phyloP scores from a whole-genome alignment of 345 rosid species.

The Hibiscus syriacus region DNA sequence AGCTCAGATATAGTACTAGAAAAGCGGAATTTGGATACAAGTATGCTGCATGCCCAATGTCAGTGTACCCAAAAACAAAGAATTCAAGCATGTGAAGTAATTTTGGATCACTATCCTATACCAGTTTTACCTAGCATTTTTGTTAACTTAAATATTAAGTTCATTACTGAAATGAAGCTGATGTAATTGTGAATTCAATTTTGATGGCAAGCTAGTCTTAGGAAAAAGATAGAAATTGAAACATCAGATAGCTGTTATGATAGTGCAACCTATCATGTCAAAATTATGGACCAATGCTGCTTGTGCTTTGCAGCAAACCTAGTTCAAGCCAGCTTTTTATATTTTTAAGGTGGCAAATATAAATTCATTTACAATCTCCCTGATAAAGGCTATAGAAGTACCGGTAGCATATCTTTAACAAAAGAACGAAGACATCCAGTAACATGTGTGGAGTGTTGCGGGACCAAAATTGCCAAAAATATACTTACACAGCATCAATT shows the following conservation, averaged over 20 bases:
- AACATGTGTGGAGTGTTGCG: not conserved
- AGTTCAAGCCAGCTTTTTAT: not conserved
- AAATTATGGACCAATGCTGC: not conserved
- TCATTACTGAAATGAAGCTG: not conserved
- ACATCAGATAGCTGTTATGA: not conserved
- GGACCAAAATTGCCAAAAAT: conserved; percentile 2
- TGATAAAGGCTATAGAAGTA: not conserved
- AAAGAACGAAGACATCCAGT: not conserved
- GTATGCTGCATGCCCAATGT: not conserved
- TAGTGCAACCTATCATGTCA: not conserved
- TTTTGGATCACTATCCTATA: not conserved
- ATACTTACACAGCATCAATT: conserved; percentile 83
- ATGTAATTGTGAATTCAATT: not conserved
- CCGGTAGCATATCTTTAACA: not conserved
- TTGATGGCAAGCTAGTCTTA: not conserved
- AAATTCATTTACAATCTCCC: not conserved
- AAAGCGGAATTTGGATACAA: not conserved
- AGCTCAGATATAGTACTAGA: not conserved
- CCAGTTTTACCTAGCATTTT: not conserved
- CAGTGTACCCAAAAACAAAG: not conserved
- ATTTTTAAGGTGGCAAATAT: not conserved
- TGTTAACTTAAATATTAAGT: not conserved
- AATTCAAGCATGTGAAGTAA: not conserved
- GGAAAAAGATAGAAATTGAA: not conserved
- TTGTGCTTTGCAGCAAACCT: not conserved